Evolutionary conservation across 2,329 filamentous ascomycete species (phyloP).

Genomic region (Diplocarpon rosae): DNA sequence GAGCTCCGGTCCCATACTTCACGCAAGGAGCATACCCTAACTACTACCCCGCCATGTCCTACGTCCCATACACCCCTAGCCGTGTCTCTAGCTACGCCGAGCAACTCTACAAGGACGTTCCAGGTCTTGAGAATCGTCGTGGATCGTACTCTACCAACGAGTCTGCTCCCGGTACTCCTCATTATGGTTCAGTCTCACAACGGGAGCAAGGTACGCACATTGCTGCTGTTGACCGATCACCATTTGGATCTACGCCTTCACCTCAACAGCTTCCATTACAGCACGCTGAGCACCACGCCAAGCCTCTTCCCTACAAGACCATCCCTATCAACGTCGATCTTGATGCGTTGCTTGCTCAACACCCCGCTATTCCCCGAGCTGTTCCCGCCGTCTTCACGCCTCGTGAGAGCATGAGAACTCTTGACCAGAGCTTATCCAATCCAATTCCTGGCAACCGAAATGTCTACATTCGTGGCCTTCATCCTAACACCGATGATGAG

Average conservation of each 20-base stretch:
- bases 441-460: constrained; percentile 87
- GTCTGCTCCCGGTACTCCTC: constrained; percentile 54
- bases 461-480: constrained; percentile 93
- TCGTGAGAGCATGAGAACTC: constrained; percentile 73
- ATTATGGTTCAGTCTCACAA: constrained; percentile 46
- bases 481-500: constrained; percentile 90
- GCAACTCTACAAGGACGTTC: constrained; percentile 36
- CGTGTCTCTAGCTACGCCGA: constrained; percentile 23
- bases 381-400: constrained; percentile 85
- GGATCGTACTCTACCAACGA: constrained; percentile 59
- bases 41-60: constrained; percentile 24
- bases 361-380: constrained; percentile 76
- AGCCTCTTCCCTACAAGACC: constrained; percentile 26
- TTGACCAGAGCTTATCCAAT: constrained; percentile 91
- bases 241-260: constrained; percentile 55
- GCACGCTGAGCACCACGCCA: constrained; percentile 28
- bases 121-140: constrained; percentile 52
- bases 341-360: constrained; percentile 57
- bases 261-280: constrained; percentile 44
- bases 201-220: constrained; percentile 50
- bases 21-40: constrained; percentile 25
- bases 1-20: constrained; percentile 23
- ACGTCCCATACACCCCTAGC: constrained; percentile 25
- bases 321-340: constrained; percentile 32
- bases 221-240: constrained; percentile 47